These are phyloP conservation scores for Solanum etuberosum DNA, from an alignment of 257 asterid genomes.

Conservation along the genomic window DNA sequence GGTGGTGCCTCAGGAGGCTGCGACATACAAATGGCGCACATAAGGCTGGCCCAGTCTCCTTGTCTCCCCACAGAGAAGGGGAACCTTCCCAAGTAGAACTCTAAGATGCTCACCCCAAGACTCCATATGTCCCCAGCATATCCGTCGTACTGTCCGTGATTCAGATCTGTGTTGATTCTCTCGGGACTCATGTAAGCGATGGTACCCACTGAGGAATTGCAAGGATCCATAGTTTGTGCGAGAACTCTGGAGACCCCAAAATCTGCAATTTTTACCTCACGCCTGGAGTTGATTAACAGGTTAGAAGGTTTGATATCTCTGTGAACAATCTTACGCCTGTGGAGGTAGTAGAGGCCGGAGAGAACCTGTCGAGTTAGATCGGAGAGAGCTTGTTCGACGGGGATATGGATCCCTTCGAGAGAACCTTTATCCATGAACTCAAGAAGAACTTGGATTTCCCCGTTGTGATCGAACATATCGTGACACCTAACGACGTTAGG, in stretches of 20 bases:
- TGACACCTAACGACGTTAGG: conserved; percentile 72
- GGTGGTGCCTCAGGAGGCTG: conserved; percentile 82
- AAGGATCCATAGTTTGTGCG: conserved; percentile 86
- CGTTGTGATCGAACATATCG: conserved; percentile 64
- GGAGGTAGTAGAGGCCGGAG: conserved; percentile 59
- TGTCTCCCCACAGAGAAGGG: conserved; percentile 69
- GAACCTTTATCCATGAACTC: conserved; percentile 82
- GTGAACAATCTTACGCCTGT: conserved; percentile 70
- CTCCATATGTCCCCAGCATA: conserved; percentile 95
- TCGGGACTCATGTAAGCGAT: conserved; percentile 94
- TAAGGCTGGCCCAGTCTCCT: conserved; percentile 90
- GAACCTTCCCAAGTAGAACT: conserved; percentile 66
- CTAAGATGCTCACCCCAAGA: conserved; percentile 78
- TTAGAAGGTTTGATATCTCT: conserved; percentile 88
- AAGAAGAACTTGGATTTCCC: conserved; percentile 69
- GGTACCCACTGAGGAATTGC: conserved; percentile 85
- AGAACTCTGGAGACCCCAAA: conserved; percentile 69
- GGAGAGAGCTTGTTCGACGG: conserved; percentile 48
- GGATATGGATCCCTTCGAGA: conserved; percentile 51
- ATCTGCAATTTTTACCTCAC: conserved; percentile 68
- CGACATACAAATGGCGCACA: conserved; percentile 85
- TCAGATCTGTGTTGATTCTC: conserved; percentile 78
- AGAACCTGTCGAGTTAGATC: conserved; percentile 68
- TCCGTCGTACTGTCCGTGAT: conserved; percentile 78
- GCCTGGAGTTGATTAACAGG: conserved; percentile 42